Evolutionary conservation across 441 rosid species (phyloP).

Genomic region (Theobroma grandiflorum): DNA sequence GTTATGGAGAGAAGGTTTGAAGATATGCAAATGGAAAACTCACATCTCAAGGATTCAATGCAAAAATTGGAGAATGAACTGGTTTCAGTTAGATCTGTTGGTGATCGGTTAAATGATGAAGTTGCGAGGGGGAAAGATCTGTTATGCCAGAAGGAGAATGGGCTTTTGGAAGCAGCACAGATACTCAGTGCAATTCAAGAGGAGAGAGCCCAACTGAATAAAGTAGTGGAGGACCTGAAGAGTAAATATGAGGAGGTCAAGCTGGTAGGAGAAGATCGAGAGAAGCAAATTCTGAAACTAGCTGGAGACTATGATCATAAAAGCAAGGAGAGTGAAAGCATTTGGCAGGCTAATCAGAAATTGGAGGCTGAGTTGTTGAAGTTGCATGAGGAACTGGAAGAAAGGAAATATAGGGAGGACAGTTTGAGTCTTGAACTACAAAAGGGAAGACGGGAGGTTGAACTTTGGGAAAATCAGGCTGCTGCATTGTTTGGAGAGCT

Average conservation of each 20-base stretch:
- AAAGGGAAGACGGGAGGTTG: constrained; percentile 51
- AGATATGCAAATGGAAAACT: constrained; percentile 45
- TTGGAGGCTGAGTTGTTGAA: constrained; percentile 54
- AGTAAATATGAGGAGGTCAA: constrained; percentile 62
- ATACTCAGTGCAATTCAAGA: constrained; percentile 44
- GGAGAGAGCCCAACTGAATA: constrained; percentile 56
- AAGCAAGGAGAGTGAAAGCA: constrained; percentile 48
- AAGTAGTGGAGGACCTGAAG: constrained; percentile 59
- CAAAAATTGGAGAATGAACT: constrained; percentile 48
- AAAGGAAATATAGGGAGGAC: constrained; percentile 61
- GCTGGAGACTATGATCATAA: constrained; percentile 57
- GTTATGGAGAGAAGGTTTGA: constrained; percentile 51
- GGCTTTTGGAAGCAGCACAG: constrained; percentile 50
- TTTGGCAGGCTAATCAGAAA: constrained; percentile 50
- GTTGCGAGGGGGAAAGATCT: constrained; percentile 51
- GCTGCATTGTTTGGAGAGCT: constrained; percentile 55
- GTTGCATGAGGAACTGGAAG: constrained; percentile 49
- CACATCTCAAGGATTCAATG: constrained; percentile 44
- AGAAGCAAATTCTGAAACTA: constrained; percentile 59
- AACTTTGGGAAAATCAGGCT: constrained; percentile 68
- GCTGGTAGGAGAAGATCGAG: constrained; percentile 53
- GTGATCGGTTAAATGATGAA: constrained; percentile 52
- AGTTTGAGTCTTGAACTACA: constrained; percentile 57
- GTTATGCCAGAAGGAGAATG: constrained; percentile 55
- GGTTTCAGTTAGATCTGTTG: constrained; percentile 48